phyloP scores from a whole-genome alignment of 2,329 filamentous ascomycete genomes.

The Alternaria hordeiaustralica region DNA sequence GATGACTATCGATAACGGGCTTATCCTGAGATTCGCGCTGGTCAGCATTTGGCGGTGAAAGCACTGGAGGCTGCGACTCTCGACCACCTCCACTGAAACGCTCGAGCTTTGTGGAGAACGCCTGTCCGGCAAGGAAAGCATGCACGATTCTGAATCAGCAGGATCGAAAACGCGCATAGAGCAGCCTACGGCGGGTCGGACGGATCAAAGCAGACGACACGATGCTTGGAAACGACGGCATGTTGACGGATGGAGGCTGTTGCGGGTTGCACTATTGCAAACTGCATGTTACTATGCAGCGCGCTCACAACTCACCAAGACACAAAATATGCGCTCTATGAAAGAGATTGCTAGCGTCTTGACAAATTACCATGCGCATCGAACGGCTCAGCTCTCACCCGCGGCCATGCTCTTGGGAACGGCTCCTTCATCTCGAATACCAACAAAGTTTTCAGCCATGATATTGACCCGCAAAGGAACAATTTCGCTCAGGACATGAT shows the following conservation, averaged over 20 bases:
- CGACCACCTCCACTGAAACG: slow-evolving; percentile 13
- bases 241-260: background rate
- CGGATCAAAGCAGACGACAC: background rate
- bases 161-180: slow-evolving; percentile 1
- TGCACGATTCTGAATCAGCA: slow-evolving; percentile 13
- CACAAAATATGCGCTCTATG: slow-evolving; percentile 2
- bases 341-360: slow-evolving; percentile 12
- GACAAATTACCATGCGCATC: slow-evolving; percentile 8
- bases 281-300: slow-evolving; percentile 8
- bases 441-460: slow-evolving; percentile 16
- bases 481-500: slow-evolving; percentile 39
- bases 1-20: slow-evolving; percentile 17
- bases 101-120: slow-evolving; percentile 27
- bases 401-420: slow-evolving; percentile 18
- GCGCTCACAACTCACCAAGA: background rate
- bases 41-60: slow-evolving; percentile 23
- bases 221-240: background rate
- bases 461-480: slow-evolving; percentile 15
- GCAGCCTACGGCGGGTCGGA: slow-evolving; percentile 5
- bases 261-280: background rate
- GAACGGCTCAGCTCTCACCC: slow-evolving; percentile 18
- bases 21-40: background rate
- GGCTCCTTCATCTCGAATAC: slow-evolving; percentile 17
- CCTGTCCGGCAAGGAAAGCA: slow-evolving; percentile 7
- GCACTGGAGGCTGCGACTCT: slow-evolving; percentile 10